These are phyloP conservation scores for Musa schizocarpa DNA, from an alignment of 176 grass and related monocot species.

Conservation along the genomic window DNA sequence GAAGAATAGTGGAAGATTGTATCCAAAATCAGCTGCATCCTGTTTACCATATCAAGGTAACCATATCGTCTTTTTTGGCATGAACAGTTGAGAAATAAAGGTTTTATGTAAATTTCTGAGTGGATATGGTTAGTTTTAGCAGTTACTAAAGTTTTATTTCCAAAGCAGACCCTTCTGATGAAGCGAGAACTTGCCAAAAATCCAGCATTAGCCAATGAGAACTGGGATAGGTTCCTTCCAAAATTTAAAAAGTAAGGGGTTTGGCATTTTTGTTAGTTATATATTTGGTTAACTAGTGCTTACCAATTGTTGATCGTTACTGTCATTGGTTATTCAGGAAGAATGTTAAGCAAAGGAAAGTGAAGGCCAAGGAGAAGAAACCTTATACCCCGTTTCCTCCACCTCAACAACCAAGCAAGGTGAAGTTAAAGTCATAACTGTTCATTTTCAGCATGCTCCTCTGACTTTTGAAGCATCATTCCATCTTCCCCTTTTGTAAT, in stretches of 20 bases:
- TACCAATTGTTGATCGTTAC: not conserved
- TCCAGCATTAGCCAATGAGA: slow-evolving; percentile 79
- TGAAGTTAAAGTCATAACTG: not conserved
- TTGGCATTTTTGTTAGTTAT: slow-evolving; percentile 2
- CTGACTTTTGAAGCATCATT: not conserved
- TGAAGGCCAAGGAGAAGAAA: slow-evolving; percentile 90
- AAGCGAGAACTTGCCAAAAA: slow-evolving; percentile 94
- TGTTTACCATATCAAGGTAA: slow-evolving; percentile 96
- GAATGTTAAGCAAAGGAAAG: slow-evolving; percentile 94
- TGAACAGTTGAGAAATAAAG: not conserved
- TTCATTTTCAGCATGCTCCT: not conserved
- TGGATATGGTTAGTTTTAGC: not conserved
- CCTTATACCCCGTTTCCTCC: slow-evolving; percentile 93
- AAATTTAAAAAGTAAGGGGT: slow-evolving; percentile 90
- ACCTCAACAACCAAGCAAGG: slow-evolving; percentile 93
- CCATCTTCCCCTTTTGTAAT: not conserved
- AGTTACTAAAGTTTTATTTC: slow-evolving; percentile 20
- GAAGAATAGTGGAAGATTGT: slow-evolving; percentile 84
- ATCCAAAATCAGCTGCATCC: slow-evolving; percentile 83
- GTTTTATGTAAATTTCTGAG: not conserved
- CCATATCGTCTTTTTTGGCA: not conserved
- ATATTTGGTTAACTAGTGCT: not conserved
- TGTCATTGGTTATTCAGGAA: slow-evolving; percentile 41
- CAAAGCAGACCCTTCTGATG: slow-evolving; percentile 66
- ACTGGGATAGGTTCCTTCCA: slow-evolving; percentile 90